Evolutionary conservation across 2,329 filamentous ascomycete species (phyloP).

Genomic region (Sarocladiaceae sp.): DNA sequence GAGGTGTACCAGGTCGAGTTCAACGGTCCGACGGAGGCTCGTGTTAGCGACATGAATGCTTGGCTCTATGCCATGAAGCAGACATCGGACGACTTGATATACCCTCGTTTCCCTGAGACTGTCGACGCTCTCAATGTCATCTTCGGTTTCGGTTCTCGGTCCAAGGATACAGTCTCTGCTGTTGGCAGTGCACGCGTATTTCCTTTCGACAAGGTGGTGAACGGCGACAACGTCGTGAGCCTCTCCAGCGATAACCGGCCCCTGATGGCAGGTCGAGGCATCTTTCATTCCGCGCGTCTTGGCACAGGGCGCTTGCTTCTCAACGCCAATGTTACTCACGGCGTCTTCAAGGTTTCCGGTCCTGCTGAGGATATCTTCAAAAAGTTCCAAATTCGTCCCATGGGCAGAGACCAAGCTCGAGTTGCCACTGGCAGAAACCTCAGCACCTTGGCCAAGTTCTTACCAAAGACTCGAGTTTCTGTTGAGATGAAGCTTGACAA

Average conservation of each 20-base stretch:
- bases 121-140: constrained; percentile 48
- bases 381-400: constrained; percentile 16
- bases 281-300: constrained; percentile 48
- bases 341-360: constrained; percentile 40
- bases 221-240: constrained; percentile 7
- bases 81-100: constrained; percentile 26
- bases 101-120: constrained; percentile 42
- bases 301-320: constrained; percentile 48
- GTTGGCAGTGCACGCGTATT: constrained; percentile 46
- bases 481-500: constrained; percentile 24
- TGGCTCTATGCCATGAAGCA: constrained; percentile 40
- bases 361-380: constrained; percentile 28
- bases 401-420: constrained; percentile 8
- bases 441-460: constrained; percentile 26
- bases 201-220: constrained; percentile 24
- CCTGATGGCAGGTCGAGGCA: constrained; percentile 42
- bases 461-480: constrained; percentile 32
- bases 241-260: constrained; percentile 23
- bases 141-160: constrained; percentile 37
- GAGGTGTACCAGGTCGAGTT: constrained; percentile 37
- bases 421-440: constrained; percentile 14
- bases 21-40: constrained; percentile 29
- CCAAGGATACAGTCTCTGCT: constrained; percentile 27
- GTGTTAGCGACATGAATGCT: constrained; percentile 32
- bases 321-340: constrained; percentile 50